phyloP scores from a whole-genome alignment of 2,329 filamentous ascomycete genomes.

The Metarhizium brunneum region DNA sequence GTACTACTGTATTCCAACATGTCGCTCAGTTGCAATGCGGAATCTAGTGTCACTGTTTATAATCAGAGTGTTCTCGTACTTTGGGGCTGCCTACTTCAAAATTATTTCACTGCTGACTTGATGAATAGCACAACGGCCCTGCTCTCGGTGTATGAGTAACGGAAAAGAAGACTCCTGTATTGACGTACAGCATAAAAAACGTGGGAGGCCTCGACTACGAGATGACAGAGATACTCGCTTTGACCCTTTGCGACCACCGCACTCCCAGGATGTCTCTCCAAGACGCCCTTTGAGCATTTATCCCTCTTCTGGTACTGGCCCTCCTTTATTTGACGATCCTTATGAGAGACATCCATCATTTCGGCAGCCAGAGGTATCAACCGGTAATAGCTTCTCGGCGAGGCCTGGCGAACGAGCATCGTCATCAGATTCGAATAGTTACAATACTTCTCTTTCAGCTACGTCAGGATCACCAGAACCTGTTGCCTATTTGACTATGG shows the following conservation, averaged over 20 bases:
- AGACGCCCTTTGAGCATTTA: slow-evolving; percentile 45
- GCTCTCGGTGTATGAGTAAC: slow-evolving; percentile 66
- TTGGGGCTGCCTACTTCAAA: too few relatives aligned
- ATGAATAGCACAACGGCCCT: slow-evolving; percentile 60
- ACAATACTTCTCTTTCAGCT: neutral
- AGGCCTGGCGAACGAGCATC: slow-evolving; percentile 38
- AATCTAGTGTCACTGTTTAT: neutral
- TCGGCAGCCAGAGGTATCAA: slow-evolving; percentile 45
- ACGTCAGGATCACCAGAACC: slow-evolving; percentile 35
- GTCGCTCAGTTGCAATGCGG: neutral
- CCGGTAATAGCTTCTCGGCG: slow-evolving; percentile 35
- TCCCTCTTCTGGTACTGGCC: slow-evolving; percentile 32
- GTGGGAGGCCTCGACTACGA: slow-evolving; percentile 66
- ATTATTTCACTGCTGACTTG: slow-evolving; percentile 21
- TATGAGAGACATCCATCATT: slow-evolving; percentile 38
- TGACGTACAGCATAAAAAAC: slow-evolving; percentile 80
- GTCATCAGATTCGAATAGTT: slow-evolving; percentile 1
- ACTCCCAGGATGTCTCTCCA: slow-evolving; percentile 33
- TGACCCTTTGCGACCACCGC: slow-evolving; percentile 39
- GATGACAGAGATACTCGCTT: slow-evolving; percentile 58
- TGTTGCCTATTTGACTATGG: slow-evolving; percentile 48
- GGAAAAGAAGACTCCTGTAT: slow-evolving; percentile 74
- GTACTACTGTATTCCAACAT: neutral
- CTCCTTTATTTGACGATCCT: slow-evolving; percentile 36
- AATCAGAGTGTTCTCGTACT: too few relatives aligned